Conservation (phyloP, 202 grass and related monocot species). For the Panicum hallii region DNA sequence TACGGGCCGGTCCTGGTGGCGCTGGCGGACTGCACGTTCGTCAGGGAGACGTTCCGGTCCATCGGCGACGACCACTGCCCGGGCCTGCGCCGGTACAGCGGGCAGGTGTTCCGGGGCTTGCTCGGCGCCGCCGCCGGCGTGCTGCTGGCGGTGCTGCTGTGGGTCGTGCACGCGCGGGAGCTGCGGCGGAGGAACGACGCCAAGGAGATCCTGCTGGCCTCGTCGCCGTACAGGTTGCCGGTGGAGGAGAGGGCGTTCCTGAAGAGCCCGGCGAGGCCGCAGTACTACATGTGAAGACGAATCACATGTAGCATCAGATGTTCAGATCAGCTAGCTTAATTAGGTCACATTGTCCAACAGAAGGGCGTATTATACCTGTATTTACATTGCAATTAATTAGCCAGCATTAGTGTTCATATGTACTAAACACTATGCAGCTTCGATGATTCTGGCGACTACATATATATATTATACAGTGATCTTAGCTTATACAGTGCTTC, state of each 20-base stretch:
- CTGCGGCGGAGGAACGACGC: conserved; percentile 46
- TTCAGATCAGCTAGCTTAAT: not conserved
- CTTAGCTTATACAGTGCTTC: too few species aligned
- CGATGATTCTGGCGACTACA: not conserved
- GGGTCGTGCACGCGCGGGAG: conserved; percentile 63
- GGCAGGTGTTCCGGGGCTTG: conserved; percentile 61
- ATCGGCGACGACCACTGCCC: conserved; percentile 66
- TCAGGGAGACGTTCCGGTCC: conserved; percentile 65
- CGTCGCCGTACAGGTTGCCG: conserved; percentile 20
- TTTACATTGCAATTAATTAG: not conserved
- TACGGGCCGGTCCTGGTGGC: conserved; percentile 65
- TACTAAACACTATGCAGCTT: not conserved
- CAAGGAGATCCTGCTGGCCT: not conserved
- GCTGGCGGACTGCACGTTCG: conserved; percentile 74
- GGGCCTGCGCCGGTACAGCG: conserved; percentile 55
- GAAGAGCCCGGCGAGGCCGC: conserved; percentile 11
- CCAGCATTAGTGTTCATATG: not conserved
- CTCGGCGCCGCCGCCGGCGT: conserved; percentile 48
- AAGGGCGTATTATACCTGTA: not conserved
- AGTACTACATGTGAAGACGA: conserved; percentile 23
- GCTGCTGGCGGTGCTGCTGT: conserved; percentile 59
- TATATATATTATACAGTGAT: not conserved
- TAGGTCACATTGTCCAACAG: not conserved
- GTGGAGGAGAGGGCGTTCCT: conserved; percentile 52
- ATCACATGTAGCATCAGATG: not conserved